These are phyloP conservation scores for Bonia amplexicaulis DNA, from an alignment of 176 grass and related monocot genomes.

Conservation along the genomic window DNA sequence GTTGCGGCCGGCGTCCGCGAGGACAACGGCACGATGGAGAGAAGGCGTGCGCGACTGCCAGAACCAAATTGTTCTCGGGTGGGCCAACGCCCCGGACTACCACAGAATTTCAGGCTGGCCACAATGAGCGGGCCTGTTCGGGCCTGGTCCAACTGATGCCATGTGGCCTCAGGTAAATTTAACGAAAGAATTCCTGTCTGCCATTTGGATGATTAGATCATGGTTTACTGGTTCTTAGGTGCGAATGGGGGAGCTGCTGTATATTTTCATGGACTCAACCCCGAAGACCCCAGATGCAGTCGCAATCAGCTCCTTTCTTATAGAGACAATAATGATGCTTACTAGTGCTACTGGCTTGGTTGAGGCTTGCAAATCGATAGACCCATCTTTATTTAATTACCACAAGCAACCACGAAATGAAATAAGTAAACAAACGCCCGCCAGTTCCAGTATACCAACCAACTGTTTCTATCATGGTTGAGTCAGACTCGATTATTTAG, in stretches of 20 bases:
- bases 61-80: too few relatives aligned
- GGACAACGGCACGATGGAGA: too few relatives aligned
- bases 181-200: background rate
- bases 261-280: background rate
- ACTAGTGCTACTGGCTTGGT: background rate
- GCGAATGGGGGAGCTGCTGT: too few relatives aligned
- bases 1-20: too few relatives aligned
- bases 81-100: too few relatives aligned
- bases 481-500: background rate
- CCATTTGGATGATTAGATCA: background rate
- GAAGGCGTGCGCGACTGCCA: too few relatives aligned
- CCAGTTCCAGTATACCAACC: background rate
- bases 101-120: background rate
- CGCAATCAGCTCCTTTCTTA: background rate
- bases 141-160: conserved; percentile 27
- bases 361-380: background rate
- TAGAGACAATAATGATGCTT: background rate
- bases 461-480: background rate
- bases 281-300: background rate
- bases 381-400: background rate
- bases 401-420: background rate
- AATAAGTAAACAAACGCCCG: background rate
- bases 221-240: background rate
- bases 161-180: background rate
- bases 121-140: conserved; percentile 24